These are phyloP conservation scores for Striga asiatica DNA, from an alignment of 257 asterid species.

Conservation along the genomic window DNA sequence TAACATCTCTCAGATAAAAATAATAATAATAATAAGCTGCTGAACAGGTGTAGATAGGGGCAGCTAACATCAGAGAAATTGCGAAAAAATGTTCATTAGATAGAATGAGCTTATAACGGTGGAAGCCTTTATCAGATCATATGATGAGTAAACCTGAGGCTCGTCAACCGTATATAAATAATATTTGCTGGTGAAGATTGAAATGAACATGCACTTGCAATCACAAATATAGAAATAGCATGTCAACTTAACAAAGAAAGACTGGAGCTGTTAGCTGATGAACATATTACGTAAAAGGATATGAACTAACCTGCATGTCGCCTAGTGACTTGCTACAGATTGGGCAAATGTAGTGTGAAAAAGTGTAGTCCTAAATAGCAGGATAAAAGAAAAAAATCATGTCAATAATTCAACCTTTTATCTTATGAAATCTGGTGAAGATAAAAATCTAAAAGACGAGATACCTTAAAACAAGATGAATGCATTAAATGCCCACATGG, in stretches of 20 bases:
- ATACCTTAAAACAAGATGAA: constrained; percentile 80
- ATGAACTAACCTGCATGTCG: constrained; percentile 68
- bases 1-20: too few species aligned
- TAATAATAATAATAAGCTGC: too few species aligned
- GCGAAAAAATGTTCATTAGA: too few species aligned
- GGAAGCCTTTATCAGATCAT: too few species aligned
- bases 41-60: too few species aligned
- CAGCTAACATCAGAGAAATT: too few species aligned
- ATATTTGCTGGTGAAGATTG: not conserved
- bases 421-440: not conserved
- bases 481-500: constrained; percentile 92
- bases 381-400: constrained; percentile 9
- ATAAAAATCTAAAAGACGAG: not conserved
- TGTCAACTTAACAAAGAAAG: too few species aligned
- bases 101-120: too few species aligned
- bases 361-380: constrained; percentile 59
- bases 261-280: too few species aligned
- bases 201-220: not conserved
- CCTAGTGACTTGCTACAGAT: constrained; percentile 92
- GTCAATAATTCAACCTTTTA: not conserved
- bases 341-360: constrained; percentile 72
- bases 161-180: too few species aligned
- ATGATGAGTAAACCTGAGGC: too few species aligned
- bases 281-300: constrained; percentile 14
- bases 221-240: too few species aligned